Evolutionary conservation across 129 eudicot genomes (phyloP), one percentile per base, ranked within the genome.

Genomic region (Artemisia tridentata): DNA sequence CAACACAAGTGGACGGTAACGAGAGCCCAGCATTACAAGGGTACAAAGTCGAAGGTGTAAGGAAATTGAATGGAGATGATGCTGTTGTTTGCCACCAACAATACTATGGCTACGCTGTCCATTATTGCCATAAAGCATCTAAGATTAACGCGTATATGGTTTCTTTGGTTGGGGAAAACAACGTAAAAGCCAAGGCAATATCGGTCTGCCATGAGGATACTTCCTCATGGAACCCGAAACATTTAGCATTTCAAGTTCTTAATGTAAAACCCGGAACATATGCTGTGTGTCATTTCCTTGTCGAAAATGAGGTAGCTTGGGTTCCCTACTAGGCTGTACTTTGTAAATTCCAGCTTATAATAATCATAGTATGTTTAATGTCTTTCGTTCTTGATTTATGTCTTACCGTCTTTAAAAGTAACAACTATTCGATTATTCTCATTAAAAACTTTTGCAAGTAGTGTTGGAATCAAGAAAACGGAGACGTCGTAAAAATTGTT

Each of bases 221-320:
- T 4, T 34, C 50, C 20, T 63, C 27, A 16, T 63, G 68, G 68
- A n/a, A 63, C 50, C 50, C 25, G 10, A 63, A 63, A 63, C 68
- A 63, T 38, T n/a, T 63, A 63, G 50, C 68, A 7, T 63, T 63
- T 3, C 68, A 63, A n/a, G 50, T 63, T 31, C 68, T 63, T 5
- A 16, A 63, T 15, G 48, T 63, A 34, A 17, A 38, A n/a, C 50
- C 23, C 5, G 68, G 25, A 63, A 63, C 21, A 7, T 21, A 63
- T n/a, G 68, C 3, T 34, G 68, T 63, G n/a, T 63, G 68, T 14
- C 68, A 63, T 63, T 63, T 63, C 5, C 48, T 63, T 34, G 68
- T 34, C 8, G 68, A 63, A 34, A 23, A 63, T 34, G 50, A 38
- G 68, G 23, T 38, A 31, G 50, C 17, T 63, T 63, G 50, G 68